Evolutionary conservation across 768 basidiomycete genomes (phyloP), one percentile per base, ranked within the genome.

Genomic region (Collybiopsis confluens): DNA sequence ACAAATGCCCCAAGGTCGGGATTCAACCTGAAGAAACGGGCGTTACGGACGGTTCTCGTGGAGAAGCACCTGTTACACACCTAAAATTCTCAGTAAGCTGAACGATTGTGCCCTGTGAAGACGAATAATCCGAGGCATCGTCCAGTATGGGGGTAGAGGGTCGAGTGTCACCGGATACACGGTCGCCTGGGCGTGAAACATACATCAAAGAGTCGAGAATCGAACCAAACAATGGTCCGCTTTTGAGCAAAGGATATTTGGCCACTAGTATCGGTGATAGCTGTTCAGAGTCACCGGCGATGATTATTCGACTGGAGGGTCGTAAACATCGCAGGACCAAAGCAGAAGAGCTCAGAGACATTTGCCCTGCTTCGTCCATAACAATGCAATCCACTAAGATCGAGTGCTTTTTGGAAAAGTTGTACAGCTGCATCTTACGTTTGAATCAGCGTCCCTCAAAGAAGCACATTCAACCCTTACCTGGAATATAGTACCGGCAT

Each of bases 1-100:
- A 81, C 73, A 56, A 79, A 81, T 47, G 76, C 75, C n/a, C 77
- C 77, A 8, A 81, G 65, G 54, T 81, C 79, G 2, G 76, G 73
- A 54, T 79, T 81, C 42, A 81, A 62, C 41, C 78, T 79, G 45
- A 1, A 38, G 27, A 20, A 50, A 18, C 37, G 23, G 10, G 23
- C 50, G 37, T 3, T 7, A 37, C 40, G 42, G 42, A 33, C 40
- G 15, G 59, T 37, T 6, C 23, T 11, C 30, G 13, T 13, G 13
- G 30, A 37, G 21, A 20, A 4, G 15, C 26, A 5, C 6, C 13
- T 5, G 6, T 20, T 13, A 54, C 64, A 7, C 49, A 76, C 76
- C 78, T 65, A 59, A 79, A 81, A 53, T 79, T 79, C 54, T 81
- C 79, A 0, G 74, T 77, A 40, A 81, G 59, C 54, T 79, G 78